phyloP scores from a whole-genome alignment of 768 basidiomycete species.

The Daedalea quercina region DNA sequence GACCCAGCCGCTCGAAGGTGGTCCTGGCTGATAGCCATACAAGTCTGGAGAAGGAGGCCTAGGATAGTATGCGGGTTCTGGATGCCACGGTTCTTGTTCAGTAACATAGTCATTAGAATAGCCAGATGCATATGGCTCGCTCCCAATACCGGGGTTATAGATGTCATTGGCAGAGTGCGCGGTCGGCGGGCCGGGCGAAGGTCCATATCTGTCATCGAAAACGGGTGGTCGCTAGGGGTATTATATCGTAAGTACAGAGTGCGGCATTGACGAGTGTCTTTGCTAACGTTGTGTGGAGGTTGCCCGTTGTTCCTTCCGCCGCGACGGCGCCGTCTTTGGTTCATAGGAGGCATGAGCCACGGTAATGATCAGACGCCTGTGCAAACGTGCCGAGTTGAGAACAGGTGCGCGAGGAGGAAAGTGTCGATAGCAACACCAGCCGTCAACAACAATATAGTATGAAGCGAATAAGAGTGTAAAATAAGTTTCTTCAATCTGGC shows the following conservation, averaged over 20 bases:
- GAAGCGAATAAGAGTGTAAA: not conserved
- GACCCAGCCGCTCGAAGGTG: constrained; percentile 42
- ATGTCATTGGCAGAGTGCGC: constrained; percentile 21
- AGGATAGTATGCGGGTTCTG: constrained; percentile 28
- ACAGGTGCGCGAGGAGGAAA: constrained; percentile 5
- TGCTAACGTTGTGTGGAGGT: not conserved
- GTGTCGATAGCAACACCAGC: not conserved
- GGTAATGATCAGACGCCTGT: constrained; percentile 5
- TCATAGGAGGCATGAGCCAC: constrained; percentile 2
- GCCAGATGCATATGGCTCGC: constrained; percentile 44
- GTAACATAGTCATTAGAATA: constrained; percentile 34
- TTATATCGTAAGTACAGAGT: too few species aligned
- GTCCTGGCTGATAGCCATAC: constrained; percentile 33
- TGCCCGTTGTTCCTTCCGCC: not conserved
- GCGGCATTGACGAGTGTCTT: too few species aligned
- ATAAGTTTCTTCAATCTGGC: not conserved
- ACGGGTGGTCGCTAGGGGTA: not conserved
- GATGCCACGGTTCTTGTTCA: constrained; percentile 37
- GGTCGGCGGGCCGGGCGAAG: constrained; percentile 31
- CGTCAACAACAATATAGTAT: not conserved
- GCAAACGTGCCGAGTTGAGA: not conserved
- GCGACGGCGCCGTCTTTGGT: not conserved
- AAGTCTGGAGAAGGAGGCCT: constrained; percentile 50
- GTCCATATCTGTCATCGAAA: constrained; percentile 2
- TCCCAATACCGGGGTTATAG: constrained; percentile 16